These are phyloP conservation scores for Tolypocladium guangdongense DNA, from an alignment of 2,329 filamentous ascomycete species.

Conservation along the genomic window DNA sequence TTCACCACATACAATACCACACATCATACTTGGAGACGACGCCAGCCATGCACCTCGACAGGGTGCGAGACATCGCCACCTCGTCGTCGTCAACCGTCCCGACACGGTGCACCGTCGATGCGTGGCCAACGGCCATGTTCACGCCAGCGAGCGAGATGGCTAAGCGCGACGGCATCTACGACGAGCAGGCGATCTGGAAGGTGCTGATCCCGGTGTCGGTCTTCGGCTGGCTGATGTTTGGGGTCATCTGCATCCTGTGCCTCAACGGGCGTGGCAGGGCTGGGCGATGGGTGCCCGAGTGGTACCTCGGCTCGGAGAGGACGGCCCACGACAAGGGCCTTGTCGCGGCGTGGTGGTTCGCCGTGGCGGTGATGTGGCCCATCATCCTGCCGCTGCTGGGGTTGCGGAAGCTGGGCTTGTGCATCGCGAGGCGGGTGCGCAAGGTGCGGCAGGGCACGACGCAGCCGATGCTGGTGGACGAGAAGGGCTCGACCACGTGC, in stretches of 20 bases:
- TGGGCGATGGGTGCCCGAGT: slow-evolving; percentile 21
- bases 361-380: slow-evolving; percentile 28
- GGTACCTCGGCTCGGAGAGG: slow-evolving; percentile 18
- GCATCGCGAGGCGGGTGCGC: slow-evolving; percentile 20
- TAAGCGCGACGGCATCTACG: not conserved
- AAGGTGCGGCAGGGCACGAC: slow-evolving; percentile 34
- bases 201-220: slow-evolving; percentile 15
- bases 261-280: slow-evolving; percentile 18
- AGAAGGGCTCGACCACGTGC: not conserved
- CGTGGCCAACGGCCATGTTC: too few relatives aligned
- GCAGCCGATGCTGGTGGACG: slow-evolving; percentile 13
- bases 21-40: not conserved
- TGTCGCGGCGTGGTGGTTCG: slow-evolving; percentile 18
- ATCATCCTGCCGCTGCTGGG: slow-evolving; percentile 58
- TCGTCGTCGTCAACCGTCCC: too few relatives aligned
- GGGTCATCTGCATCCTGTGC: slow-evolving; percentile 18
- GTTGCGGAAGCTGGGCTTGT: slow-evolving; percentile 64
- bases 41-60: too few relatives aligned
- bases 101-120: too few relatives aligned
- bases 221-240: slow-evolving; percentile 19
- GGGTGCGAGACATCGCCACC: too few relatives aligned
- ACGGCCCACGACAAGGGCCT: slow-evolving; percentile 9
- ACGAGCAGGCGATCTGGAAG: slow-evolving; percentile 2
- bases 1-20: not conserved
- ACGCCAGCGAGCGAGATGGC: not conserved